These are phyloP conservation scores for Eucalyptus pauciflora DNA, from an alignment of 345 rosid genomes.

Conservation along the genomic window DNA sequence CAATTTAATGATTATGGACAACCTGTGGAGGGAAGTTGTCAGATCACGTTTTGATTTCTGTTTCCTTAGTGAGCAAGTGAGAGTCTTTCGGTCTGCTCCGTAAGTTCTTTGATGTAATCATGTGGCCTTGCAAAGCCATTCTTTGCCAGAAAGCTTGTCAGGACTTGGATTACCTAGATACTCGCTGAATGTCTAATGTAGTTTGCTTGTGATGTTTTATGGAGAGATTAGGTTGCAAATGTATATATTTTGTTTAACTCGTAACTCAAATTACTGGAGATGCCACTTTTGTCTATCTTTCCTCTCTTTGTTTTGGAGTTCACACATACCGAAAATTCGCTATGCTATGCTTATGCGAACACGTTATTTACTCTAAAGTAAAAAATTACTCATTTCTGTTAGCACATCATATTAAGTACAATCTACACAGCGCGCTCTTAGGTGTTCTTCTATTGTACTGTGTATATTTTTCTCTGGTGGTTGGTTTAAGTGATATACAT, in stretches of 20 bases:
- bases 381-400: neutral
- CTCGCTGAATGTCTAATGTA: neutral
- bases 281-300: neutral
- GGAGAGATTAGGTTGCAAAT: neutral
- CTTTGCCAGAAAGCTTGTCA: neutral
- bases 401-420: neutral
- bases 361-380: neutral
- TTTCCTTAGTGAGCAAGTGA: neutral
- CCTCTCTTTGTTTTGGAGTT: neutral
- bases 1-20: neutral
- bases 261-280: neutral
- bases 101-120: neutral
- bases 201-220: neutral
- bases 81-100: neutral
- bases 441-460: neutral
- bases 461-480: neutral
- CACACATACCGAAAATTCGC: neutral
- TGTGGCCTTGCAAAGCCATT: neutral
- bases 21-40: neutral
- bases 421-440: neutral
- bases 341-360: neutral
- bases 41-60: neutral
- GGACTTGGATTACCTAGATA: neutral
- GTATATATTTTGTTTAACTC: neutral
- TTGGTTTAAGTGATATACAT: neutral